phyloP scores from a whole-genome alignment of 306 rosid species.

The Gastrolobium villosum region DNA sequence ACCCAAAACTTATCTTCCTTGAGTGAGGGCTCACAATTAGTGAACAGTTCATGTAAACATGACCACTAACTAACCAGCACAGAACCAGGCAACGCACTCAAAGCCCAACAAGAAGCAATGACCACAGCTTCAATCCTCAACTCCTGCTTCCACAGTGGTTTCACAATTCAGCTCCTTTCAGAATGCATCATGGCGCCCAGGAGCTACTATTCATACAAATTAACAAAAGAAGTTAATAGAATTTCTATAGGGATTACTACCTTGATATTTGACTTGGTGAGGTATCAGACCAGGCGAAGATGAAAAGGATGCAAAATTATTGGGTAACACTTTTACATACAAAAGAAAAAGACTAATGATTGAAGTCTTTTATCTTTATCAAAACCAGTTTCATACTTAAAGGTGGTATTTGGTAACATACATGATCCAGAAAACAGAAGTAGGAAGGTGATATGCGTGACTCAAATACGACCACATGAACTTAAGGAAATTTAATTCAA shows the following conservation, averaged over 20 bases:
- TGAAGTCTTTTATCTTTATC: slow-evolving; percentile 16
- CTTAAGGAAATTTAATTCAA: no score
- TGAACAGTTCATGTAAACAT: slow-evolving; percentile 24
- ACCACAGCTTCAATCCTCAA: slow-evolving; percentile 20
- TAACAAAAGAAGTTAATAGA: not conserved
- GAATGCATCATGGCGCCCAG: not conserved
- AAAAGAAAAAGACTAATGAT: not conserved
- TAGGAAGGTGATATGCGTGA: not conserved
- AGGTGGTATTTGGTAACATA: slow-evolving; percentile 5
- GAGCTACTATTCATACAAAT: slow-evolving; percentile 4
- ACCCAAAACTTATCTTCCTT: slow-evolving; percentile 8
- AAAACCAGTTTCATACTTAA: slow-evolving; percentile 32
- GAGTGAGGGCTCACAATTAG: not conserved
- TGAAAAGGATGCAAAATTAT: slow-evolving; percentile 14
- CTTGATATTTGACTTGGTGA: not conserved
- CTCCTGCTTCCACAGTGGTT: slow-evolving; percentile 6
- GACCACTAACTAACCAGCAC: not conserved
- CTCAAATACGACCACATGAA: not conserved
- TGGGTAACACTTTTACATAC: not conserved
- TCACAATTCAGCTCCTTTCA: not conserved
- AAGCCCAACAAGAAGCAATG: slow-evolving; percentile 16
- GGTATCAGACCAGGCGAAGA: not conserved
- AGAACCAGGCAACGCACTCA: not conserved
- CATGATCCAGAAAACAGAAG: slow-evolving; percentile 7
- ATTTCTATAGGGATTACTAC: slow-evolving; percentile 13